A percentile compares a stretch with the other conserved stretches of the same genome.
phyloP scores from a whole-genome alignment of 371 early-diverging fungal species.

The Rhizomucor pusillus region DNA sequence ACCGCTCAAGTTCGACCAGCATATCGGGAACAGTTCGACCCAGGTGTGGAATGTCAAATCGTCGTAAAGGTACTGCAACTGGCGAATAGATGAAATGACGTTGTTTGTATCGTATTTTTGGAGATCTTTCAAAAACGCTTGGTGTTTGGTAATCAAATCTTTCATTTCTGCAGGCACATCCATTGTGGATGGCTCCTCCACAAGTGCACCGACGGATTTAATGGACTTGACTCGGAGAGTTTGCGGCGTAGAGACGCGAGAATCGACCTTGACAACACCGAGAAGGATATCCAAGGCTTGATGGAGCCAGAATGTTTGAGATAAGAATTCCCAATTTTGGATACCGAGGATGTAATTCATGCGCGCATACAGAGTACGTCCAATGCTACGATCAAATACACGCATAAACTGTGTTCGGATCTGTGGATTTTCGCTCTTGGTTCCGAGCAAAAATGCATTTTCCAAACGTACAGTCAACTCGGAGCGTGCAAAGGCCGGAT shows the following conservation, averaged over 20 bases:
- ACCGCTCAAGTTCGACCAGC: conserved; percentile 71
- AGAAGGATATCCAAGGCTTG: conserved; percentile 88
- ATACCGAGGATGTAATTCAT: conserved; percentile 88
- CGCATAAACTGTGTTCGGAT: conserved; percentile 79
- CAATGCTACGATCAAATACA: conserved; percentile 81
- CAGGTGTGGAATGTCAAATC: conserved; percentile 75
- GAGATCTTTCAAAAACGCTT: conserved; percentile 58
- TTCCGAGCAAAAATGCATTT: conserved; percentile 91
- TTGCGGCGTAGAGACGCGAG: conserved; percentile 38
- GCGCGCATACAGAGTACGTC: conserved; percentile 62
- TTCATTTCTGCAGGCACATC: conserved; percentile 40
- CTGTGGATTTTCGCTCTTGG: conserved; percentile 71
- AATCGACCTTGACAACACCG: conserved; percentile 57
- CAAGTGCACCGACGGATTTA: conserved; percentile 27
- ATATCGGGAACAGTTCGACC: conserved; percentile 84
- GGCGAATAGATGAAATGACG: conserved; percentile 55
- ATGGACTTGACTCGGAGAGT: conserved; percentile 55
- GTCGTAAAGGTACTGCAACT: conserved; percentile 73
- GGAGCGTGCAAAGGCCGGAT: conserved; percentile 75
- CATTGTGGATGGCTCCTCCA: conserved; percentile 6
- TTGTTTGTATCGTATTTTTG: conserved; percentile 53
- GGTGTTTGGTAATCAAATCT: conserved; percentile 46
- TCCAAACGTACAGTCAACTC: conserved; percentile 94
- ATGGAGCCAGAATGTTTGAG: conserved; percentile 86
- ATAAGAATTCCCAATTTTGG: conserved; percentile 95